Base-by-base conservation (phyloP, 306 rosid species). In the Casuarina glauca region DNA sequence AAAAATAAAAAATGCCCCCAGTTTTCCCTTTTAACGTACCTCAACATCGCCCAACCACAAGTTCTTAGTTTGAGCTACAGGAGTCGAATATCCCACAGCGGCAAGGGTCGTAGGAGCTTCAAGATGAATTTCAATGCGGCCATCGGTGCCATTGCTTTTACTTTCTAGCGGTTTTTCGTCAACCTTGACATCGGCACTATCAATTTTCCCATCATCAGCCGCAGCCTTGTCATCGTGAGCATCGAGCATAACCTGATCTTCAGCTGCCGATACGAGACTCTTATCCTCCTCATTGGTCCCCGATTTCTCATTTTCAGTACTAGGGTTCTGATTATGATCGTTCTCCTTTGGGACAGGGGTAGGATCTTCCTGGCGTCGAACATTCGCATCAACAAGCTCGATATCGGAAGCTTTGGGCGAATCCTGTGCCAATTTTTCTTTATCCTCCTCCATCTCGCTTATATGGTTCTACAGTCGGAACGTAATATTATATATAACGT, bases 161-260 rank as follows among this genome's bases (percentile, higher is more conserved):
- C 46, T 46, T 70, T 86, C 81, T 9, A 60, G 71, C 53, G 64
- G 12, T 46, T 70, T 75, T 57, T 71, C 82, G 38, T 54, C 54
- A 36, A 5, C 80, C 51, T 54, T 74, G 20, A 5, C 80, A 78
- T 78, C 79, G 39, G 6, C 79, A 16, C 76, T 69, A 74, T 53
- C 52, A 60, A 52, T 75, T 53, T 78, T 68, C 0, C 12, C 68
- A 70, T 66, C 84, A 19, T 76, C 75, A 38, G n/a, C 6, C 2
- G 46, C 20, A 48, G 57, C 67, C 20, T 43, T 60, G 6, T 71
- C 81, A 44, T 43, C 76, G 57, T 38, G 20, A 10, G 42, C 58
- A 68, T 84, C 85, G 17, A 82, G 57, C 86, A 82, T 82, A 46
- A 74, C 73, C 26, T 81, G 84, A 74, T 84, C 89, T 67, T 73